Evolutionary conservation across 2,329 filamentous ascomycete genomes (phyloP).

Genomic region (Penicillium paneum): DNA sequence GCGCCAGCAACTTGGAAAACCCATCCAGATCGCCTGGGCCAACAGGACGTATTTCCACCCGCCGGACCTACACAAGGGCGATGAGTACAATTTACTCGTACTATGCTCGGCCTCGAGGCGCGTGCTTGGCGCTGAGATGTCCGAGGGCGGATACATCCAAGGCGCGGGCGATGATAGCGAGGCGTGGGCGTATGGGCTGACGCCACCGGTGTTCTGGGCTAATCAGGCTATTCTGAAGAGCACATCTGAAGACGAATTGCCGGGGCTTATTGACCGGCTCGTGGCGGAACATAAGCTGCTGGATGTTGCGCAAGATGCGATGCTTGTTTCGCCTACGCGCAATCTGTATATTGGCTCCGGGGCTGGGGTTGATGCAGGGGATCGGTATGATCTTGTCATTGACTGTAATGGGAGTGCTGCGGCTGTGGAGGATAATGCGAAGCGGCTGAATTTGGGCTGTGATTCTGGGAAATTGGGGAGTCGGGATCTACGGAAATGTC

Average conservation of each 20-base stretch:
- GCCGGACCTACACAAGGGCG: conserved; percentile 43
- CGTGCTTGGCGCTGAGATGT: conserved; percentile 65
- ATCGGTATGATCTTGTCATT: conserved; percentile 46
- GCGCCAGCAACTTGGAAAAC: conserved; percentile 60
- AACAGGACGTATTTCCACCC: conserved; percentile 63
- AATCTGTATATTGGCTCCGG: conserved; percentile 35
- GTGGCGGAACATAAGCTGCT: conserved; percentile 29
- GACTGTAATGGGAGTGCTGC: conserved; percentile 35
- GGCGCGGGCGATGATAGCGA: conserved; percentile 94
- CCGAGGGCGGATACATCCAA: conserved; percentile 79
- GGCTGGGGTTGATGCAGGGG: conserved; percentile 36
- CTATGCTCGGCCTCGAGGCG: conserved; percentile 81
- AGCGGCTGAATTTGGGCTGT: conserved; percentile 58
- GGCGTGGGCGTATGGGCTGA: conserved; percentile 82
- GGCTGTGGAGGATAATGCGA: conserved; percentile 38
- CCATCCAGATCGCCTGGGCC: conserved; percentile 75
- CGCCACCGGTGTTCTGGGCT: conserved; percentile 74
- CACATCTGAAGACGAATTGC: conserved; percentile 64
- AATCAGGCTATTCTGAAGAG: conserved; percentile 60
- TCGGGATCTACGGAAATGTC: conserved; percentile 70
- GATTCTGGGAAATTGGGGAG: conserved; percentile 74
- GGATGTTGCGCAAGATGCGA: conserved; percentile 22
- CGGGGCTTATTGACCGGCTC: conserved; percentile 49
- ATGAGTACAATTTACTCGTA: conserved; percentile 67
- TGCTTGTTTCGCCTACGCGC: conserved; percentile 38